Percentiles rank a stretch among this genome's conserved stretches.
Evolutionary conservation across 2,329 filamentous ascomycete genomes (phyloP).

Genomic region (Bipolaris oryzae): DNA sequence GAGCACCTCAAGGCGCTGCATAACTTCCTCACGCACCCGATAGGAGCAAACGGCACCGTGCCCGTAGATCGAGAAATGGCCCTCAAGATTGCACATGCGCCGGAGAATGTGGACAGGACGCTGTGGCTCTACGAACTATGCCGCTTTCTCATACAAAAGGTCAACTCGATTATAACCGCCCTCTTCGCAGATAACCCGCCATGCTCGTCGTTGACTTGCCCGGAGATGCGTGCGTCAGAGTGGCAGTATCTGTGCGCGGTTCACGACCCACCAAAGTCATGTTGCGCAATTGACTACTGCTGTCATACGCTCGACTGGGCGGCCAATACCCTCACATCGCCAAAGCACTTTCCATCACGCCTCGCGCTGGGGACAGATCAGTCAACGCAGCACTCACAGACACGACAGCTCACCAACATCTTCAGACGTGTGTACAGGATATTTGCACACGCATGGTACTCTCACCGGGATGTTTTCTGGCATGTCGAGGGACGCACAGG

Average conservation of each 20-base stretch:
- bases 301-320: conserved; percentile 99
- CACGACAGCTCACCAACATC: conserved; percentile 90
- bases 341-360: conserved; percentile 92
- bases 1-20: conserved; percentile 95
- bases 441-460: conserved; percentile 98
- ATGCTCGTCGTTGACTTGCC: conserved; percentile 87
- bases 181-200: conserved; percentile 91
- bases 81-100: conserved; percentile 75
- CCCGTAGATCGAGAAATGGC: conserved; percentile 80
- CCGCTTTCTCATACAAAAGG: conserved; percentile 92
- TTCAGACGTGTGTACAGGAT: conserved; percentile 94
- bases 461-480: conserved; percentile 95
- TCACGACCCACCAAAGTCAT: conserved; percentile 94
- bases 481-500: conserved; percentile 88
- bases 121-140: conserved; percentile 98
- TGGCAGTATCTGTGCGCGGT: conserved; percentile 99
- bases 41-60: conserved; percentile 61
- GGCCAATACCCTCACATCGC: conserved; percentile 89
- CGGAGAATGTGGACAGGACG: conserved; percentile 79
- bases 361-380: conserved; percentile 62
- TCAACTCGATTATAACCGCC: conserved; percentile 88
- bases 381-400: conserved; percentile 57
- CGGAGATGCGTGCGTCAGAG: conserved; percentile 97
- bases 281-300: conserved; percentile 98
- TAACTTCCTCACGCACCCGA: conserved; percentile 74